phyloP scores from a whole-genome alignment of 2,329 filamentous ascomycete genomes.

The Botryotinia convoluta region DNA sequence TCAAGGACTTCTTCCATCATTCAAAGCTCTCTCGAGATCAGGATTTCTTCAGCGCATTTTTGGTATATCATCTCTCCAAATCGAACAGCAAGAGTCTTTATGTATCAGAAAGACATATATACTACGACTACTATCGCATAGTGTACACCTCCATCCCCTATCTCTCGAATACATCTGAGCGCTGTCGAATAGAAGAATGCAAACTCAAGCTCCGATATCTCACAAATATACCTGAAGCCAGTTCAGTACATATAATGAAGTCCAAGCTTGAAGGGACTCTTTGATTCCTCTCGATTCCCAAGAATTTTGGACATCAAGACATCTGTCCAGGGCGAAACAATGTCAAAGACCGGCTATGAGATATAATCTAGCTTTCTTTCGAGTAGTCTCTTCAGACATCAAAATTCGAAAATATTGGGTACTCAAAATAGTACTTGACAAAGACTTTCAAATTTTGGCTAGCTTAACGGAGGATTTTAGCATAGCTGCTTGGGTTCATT shows the following conservation, averaged over 20 bases:
- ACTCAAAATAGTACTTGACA: not conserved
- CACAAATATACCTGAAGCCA: not conserved
- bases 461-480: too few species aligned
- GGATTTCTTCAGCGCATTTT: not conserved
- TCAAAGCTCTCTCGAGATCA: not conserved
- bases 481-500: not conserved
- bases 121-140: not conserved
- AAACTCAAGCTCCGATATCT: not conserved
- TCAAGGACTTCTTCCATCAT: not conserved
- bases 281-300: not conserved
- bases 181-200: too few species aligned
- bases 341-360: too few species aligned
- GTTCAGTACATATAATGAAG: not conserved
- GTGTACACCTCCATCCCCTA: not conserved
- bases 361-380: not conserved
- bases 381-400: too few species aligned
- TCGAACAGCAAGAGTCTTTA: too few species aligned
- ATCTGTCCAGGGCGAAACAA: not conserved
- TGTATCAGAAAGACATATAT: not conserved
- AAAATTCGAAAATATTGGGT: not conserved
- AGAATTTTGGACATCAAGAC: not conserved
- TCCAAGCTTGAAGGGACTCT: not conserved
- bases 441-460: not conserved
- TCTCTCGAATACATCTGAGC: not conserved
- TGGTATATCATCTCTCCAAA: not conserved